phyloP scores from a whole-genome alignment of 83 land plant genomes.

The Diphasiastrum complanatum region DNA sequence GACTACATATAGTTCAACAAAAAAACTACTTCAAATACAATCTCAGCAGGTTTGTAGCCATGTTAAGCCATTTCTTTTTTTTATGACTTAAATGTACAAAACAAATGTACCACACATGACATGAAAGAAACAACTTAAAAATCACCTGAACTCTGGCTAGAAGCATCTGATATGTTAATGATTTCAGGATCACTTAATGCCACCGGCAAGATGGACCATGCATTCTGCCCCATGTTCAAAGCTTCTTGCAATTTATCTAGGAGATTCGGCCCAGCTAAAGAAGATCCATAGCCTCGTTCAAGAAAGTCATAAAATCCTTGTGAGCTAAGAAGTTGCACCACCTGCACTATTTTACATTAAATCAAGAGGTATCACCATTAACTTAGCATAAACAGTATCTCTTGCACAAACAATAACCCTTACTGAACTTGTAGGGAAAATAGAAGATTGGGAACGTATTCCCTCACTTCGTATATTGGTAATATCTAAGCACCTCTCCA shows the following conservation, averaged over 20 bases:
- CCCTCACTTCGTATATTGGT: too few species aligned
- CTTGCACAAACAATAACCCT: too few species aligned
- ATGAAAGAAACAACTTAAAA: constrained; percentile 1
- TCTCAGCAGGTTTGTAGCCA: too few species aligned
- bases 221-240: constrained; percentile 62
- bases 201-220: constrained; percentile 47
- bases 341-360: constrained; percentile 34
- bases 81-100: neutral
- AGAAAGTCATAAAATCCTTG: constrained; percentile 80
- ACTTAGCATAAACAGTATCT: too few species aligned
- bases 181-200: constrained; percentile 52
- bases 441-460: too few species aligned
- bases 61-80: too few species aligned
- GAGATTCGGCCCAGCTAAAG: constrained; percentile 55
- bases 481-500: too few species aligned
- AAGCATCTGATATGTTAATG: constrained; percentile 58
- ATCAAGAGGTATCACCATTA: neutral
- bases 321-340: constrained; percentile 70
- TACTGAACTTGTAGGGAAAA: too few species aligned
- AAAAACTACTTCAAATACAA: too few species aligned
- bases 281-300: constrained; percentile 67
- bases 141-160: constrained; percentile 39
- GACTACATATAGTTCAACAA: too few species aligned
- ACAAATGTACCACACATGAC: neutral
- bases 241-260: constrained; percentile 91